These are phyloP conservation scores for Xylaria sp. DNA, from an alignment of 2,329 filamentous ascomycete species.

Conservation along the genomic window DNA sequence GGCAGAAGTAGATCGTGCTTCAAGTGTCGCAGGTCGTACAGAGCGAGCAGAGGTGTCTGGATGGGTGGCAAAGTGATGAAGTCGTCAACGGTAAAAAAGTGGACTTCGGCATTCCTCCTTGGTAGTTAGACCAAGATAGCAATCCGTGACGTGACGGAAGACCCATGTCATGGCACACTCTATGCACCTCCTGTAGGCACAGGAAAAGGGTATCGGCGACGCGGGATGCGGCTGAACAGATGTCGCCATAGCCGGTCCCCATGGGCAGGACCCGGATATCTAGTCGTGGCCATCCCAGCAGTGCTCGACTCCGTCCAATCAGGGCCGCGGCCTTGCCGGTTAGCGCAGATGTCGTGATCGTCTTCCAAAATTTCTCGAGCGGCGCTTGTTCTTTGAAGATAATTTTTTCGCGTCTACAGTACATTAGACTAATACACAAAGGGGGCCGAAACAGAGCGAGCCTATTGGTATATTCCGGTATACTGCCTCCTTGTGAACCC, in stretches of 20 bases:
- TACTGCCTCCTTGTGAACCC: no score
- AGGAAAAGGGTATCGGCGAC: constrained; percentile 29
- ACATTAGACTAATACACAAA: neutral
- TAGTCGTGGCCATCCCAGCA: constrained; percentile 16
- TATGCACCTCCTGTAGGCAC: no score
- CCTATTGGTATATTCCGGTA: constrained; percentile 5
- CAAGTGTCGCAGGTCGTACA: no score
- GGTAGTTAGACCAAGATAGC: no score
- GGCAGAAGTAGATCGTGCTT: neutral
- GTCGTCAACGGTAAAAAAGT: constrained; percentile 14
- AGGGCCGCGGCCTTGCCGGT: constrained; percentile 30
- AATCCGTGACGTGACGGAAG: constrained; percentile 11
- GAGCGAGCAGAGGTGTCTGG: no score
- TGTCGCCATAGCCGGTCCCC: constrained; percentile 30
- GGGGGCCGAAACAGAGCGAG: neutral
- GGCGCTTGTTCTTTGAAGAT: neutral
- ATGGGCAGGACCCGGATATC: constrained; percentile 12
- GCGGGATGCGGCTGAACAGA: constrained; percentile 30
- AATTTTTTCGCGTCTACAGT: no score
- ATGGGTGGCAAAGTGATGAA: neutral
- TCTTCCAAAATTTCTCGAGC: constrained; percentile 40
- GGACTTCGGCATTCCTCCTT: constrained; percentile 6
- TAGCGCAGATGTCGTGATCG: constrained; percentile 49
- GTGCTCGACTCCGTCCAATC: constrained; percentile 35
- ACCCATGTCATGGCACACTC: neutral